phyloP scores from a whole-genome alignment of 257 asterid species.

The Ophiorrhiza pumila region DNA sequence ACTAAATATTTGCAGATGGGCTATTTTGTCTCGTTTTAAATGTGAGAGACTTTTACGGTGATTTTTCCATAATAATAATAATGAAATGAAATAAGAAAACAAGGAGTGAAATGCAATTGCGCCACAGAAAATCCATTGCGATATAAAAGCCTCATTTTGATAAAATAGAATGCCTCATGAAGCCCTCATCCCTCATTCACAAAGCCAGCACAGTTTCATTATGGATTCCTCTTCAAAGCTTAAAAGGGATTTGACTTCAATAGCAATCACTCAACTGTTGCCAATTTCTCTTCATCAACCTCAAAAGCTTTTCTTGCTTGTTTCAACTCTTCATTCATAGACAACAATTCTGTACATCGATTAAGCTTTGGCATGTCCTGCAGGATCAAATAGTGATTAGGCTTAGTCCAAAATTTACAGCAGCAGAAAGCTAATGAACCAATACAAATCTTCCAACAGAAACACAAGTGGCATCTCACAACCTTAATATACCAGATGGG shows the following conservation, averaged over 20 bases:
- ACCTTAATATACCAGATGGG: not conserved
- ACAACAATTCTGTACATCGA: conserved; percentile 73
- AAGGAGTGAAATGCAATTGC: no score
- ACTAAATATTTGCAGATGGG: no score
- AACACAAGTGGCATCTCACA: not conserved
- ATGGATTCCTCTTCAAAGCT: not conserved
- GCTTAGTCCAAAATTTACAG: not conserved
- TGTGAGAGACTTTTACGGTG: no score
- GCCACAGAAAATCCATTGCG: no score
- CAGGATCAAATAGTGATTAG: conserved; percentile 9
- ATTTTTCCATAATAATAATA: no score
- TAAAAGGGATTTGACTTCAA: not conserved
- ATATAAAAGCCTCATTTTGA: no score
- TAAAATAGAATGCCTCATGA: no score
- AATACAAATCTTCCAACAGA: not conserved
- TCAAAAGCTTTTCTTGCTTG: conserved; percentile 85
- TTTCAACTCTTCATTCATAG: conserved; percentile 88
- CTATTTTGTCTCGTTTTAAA: no score
- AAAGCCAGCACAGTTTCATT: not conserved
- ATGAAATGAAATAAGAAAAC: no score
- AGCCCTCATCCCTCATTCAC: not conserved
- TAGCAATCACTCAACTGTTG: conserved; percentile 43
- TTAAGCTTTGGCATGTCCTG: conserved; percentile 79
- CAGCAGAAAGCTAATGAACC: not conserved
- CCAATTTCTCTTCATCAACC: conserved; percentile 83